Base-by-base conservation (phyloP, 306 rosid species). In the Dryas drummondii region DNA sequence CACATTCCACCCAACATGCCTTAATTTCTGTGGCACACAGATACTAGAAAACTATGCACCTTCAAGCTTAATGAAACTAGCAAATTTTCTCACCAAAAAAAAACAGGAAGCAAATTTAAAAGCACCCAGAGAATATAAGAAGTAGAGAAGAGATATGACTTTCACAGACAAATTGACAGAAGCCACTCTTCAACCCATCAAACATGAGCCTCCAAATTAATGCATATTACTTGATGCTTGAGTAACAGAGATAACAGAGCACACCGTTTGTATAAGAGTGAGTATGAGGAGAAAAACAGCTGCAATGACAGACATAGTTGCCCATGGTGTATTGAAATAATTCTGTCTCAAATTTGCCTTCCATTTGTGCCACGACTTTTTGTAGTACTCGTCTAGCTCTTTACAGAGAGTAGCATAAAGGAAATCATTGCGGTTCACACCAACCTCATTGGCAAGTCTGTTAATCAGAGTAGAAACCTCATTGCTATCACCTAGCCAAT, bases 271-370 rank as follows among this genome's bases (percentile, higher is more conserved):
- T 11, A 69, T 63, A 55, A 69, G 7, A 19, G 62, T 16, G 37
- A 74, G 72, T 5, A 80, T 8, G 12, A 80, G 66, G n/a, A 80
- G 66, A 37, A 54, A 2, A 61, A 15, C 6, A 32, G 37, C 37
- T 32, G 37, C 37, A 32, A 32, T 32, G 37, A 32, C 1, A 32
- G 37, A 32, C 37, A 32, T 27, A 7, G 9, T 40, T 2, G 76
- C 12, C 81, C 85, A 72, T 6, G 68, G 75, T 32, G 75, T 49
- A 12, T 64, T 50, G 26, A 76, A 72, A 19, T 72, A 76, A 54
- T 66, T 64, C 13, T 76, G 40, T 16, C 9, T 44, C 75, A 77
- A 65, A 26, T 57, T 76, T 50, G 71, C 81, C 67, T 6, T 72
- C 81, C 81, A 71, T 42, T 50, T 72, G 59, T 77, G 59, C 71